Evolutionary conservation across 768 basidiomycete genomes (phyloP).

Genomic region (Termitomyces bulborhizus): DNA sequence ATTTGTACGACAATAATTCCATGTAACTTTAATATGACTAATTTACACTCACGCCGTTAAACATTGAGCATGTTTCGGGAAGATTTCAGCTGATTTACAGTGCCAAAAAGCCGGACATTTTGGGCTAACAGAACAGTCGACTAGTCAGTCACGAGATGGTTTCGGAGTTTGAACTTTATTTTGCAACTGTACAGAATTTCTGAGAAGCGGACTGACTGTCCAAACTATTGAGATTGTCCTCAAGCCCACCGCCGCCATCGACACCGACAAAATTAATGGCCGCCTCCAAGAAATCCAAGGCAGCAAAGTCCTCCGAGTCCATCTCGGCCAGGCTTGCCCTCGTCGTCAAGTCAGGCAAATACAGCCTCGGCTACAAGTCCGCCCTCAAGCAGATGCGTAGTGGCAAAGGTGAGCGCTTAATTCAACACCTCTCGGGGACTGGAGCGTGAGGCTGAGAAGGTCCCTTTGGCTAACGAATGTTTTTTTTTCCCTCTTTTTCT

Average conservation of each 20-base stretch:
- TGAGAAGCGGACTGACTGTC: not conserved
- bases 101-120: no score
- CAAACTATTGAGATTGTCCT: constrained; percentile 5
- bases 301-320: constrained; percentile 88
- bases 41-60: not conserved
- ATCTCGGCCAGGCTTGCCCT: constrained; percentile 89
- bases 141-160: not conserved
- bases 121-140: no score
- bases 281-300: constrained; percentile 92
- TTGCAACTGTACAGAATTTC: constrained; percentile 25
- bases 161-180: constrained; percentile 24
- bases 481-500: constrained; percentile 16
- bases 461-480: constrained; percentile 69
- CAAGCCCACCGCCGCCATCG: constrained; percentile 16
- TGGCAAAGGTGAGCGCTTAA: constrained; percentile 79
- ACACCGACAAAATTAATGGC: constrained; percentile 57
- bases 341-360: constrained; percentile 99
- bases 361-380: constrained; percentile 95
- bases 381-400: constrained; percentile 97
- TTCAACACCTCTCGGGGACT: constrained; percentile 71
- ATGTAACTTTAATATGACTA: not conserved
- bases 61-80: no score
- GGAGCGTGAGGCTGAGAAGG: constrained; percentile 99
- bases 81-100: not conserved
- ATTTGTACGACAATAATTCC: not conserved